Evolutionary conservation across 2,329 filamentous ascomycete species (phyloP), one percentile per base, ranked within the genome.

Genomic region (Dactylellina parvicollis): DNA sequence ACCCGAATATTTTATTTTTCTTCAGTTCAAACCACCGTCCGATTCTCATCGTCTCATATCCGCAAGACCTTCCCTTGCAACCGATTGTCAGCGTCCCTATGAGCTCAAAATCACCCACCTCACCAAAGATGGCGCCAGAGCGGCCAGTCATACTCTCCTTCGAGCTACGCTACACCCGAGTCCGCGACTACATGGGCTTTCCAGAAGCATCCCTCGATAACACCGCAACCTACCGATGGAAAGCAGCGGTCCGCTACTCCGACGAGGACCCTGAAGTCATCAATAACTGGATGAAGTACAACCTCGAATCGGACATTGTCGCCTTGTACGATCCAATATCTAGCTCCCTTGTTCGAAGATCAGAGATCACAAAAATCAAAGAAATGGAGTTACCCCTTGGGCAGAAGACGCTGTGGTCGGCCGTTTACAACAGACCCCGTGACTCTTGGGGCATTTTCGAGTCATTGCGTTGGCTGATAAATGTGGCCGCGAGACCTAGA

Each of bases 151-250:
- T 66, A 10, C 50, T 49, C 10, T 66, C 44, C 28, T 66, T 66
- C 22, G 50, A 54, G 24, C 50, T 66, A 24, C 50, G 61, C 18
- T 66, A 66, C 16, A 66, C 61, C n/a, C 40, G 61, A 28, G 49
- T 66, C 26, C 61, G 61, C 7, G 54, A 66, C 14, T 66, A 66
- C 22, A 56, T 54, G 61, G 61, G 61, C 30, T 57, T 66, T 22
- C 50, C 50, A 2, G 61, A 66, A 22, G 50, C 54, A 2, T 54
- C 61, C 4, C 34, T 66, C 30, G 61, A 66, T 22, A 49, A 66
- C 16, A 50, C 40, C 14, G 38, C 44, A 7, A 50, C 54, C 16
- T 54, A 56, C 32, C 38, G 50, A 14, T 55, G 54, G 26, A 46
- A 56, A 47, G 50, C 54, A 3, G 40, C 44, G 16, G 61, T 66